Conservation (phyloP, 2,329 filamentous ascomycete species). For the Ophiostoma montium region DNA sequence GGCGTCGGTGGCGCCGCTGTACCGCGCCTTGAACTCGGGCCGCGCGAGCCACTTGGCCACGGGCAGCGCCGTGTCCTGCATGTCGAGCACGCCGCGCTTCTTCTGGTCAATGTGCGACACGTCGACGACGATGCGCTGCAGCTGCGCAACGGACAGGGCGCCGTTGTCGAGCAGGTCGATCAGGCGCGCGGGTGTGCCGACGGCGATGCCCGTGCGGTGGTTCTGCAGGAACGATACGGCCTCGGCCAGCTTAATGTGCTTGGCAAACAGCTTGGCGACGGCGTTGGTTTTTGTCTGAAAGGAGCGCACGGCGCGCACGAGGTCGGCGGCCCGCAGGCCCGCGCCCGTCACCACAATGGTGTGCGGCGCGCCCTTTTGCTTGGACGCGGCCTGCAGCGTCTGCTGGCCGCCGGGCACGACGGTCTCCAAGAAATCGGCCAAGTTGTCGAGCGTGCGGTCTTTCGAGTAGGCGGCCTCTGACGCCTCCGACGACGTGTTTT, state of each 20-base stretch:
- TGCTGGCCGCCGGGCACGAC: conserved; percentile 33
- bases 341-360: conserved; percentile 80
- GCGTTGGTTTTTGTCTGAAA: conserved; percentile 66
- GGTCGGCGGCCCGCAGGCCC: conserved; percentile 72
- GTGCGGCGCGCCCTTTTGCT: conserved; percentile 61
- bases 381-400: conserved; percentile 30
- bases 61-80: conserved; percentile 81
- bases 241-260: conserved; percentile 92
- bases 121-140: conserved; percentile 76
- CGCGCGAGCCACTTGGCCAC: conserved; percentile 61
- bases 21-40: conserved; percentile 52
- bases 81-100: conserved; percentile 85
- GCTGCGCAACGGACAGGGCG: conserved; percentile 52
- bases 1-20: conserved; percentile 21
- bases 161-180: conserved; percentile 71
- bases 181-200: conserved; percentile 76
- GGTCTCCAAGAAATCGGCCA: conserved; percentile 65
- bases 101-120: conserved; percentile 90
- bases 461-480: no score
- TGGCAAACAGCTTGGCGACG: conserved; percentile 89
- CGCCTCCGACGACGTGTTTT: conserved; percentile 78
- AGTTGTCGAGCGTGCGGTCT: conserved; percentile 58
- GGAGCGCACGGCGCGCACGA: conserved; percentile 59
- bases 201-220: conserved; percentile 65
- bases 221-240: conserved; percentile 61